Evolutionary conservation across 1,284 basidiomycete species (phyloP), one percentile per base, ranked within the genome.

Genomic region (Ceratobasidium sp.): DNA sequence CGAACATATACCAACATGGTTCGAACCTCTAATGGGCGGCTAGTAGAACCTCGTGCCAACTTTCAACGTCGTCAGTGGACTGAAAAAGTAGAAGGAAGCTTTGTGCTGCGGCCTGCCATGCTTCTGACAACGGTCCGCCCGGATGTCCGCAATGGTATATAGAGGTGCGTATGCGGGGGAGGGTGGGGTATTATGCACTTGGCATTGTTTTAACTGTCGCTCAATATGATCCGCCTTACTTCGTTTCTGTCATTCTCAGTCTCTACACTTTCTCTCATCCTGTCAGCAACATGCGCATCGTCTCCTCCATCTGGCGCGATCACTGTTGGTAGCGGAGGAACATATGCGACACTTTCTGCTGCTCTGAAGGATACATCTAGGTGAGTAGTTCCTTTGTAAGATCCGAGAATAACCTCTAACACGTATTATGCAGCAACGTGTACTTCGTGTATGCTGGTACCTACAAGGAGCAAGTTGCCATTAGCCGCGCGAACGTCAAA

Each of bases 391-490:
- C 8, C 18, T 2, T 11, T 18, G 32, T n/a, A n/a, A n/a, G n/a
- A n/a, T n/a, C n/a, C 21, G 21, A 21, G 18, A 32, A 14, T 30
- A 9, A 32, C 47, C 59, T 21, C 30, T 6, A 41, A 52, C 0
- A 9, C 21, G n/a, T 35, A n/a, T 41, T 41, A 49, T 49, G 21
- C 44, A 71, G 74, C 57, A 64, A 74, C 49, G 43, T 71, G 26
- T 72, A 73, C 63, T 76, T 72, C 52, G 71, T 76, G n/a, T 76
- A 75, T 70, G 58, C 73, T 18, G 76, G 76, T 16, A 76, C 75
- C 13, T 74, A 74, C 30, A 76, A 50, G 21, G 67, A 52, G 1
- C 73, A 75, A n/a, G 58, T 63, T n/a, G 58, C 47, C 8, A 73
- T 74, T 54, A 47, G 26, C 41, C 73, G 75, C 6, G 52, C 76